Percentiles rank a stretch among this genome's conserved stretches.
Conservation (phyloP, 805 yeast species). For the Kodamaea kaohsiungensis region DNA sequence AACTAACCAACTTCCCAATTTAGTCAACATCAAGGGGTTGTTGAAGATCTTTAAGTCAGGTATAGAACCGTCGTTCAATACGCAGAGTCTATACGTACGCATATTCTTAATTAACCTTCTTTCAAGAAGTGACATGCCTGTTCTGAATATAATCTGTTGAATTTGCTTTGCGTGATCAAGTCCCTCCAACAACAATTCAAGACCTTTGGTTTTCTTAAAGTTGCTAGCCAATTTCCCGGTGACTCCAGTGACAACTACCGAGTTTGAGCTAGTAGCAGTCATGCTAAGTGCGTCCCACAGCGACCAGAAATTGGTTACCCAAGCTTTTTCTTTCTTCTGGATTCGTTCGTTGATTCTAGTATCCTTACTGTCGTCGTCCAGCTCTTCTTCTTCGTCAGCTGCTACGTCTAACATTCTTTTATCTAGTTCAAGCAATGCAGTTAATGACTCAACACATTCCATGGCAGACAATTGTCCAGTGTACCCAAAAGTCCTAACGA, state of each 20-base stretch:
- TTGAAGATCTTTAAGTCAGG: conserved; percentile 76
- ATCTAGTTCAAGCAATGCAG: conserved; percentile 79
- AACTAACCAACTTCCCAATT: conserved; percentile 87
- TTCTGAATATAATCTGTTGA: conserved; percentile 80
- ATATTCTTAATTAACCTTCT: conserved; percentile 77
- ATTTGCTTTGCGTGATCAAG: conserved; percentile 79
- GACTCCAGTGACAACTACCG: conserved; percentile 4
- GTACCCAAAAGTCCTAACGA: conserved; percentile 82
- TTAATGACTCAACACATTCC: conserved; percentile 86
- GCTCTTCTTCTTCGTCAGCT: conserved; percentile 7
- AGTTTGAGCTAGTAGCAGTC: conserved; percentile 8
- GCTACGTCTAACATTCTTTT: conserved; percentile 22
- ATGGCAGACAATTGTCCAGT: conserved; percentile 87
- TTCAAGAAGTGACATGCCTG: conserved; percentile 89
- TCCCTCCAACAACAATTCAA: conserved; percentile 65
- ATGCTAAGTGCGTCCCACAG: conserved; percentile 55
- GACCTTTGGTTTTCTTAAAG: conserved; percentile 36
- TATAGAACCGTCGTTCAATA: conserved; percentile 73
- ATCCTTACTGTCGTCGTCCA: conserved; percentile 20
- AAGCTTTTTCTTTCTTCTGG: conserved; percentile 52
- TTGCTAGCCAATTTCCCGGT: background rate
- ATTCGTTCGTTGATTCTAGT: conserved; percentile 25
- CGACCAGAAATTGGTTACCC: conserved; percentile 74
- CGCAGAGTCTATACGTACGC: conserved; percentile 80
- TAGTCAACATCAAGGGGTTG: conserved; percentile 82